phyloP scores from a whole-genome alignment of 768 basidiomycete species.

The Serendipita indica region DNA sequence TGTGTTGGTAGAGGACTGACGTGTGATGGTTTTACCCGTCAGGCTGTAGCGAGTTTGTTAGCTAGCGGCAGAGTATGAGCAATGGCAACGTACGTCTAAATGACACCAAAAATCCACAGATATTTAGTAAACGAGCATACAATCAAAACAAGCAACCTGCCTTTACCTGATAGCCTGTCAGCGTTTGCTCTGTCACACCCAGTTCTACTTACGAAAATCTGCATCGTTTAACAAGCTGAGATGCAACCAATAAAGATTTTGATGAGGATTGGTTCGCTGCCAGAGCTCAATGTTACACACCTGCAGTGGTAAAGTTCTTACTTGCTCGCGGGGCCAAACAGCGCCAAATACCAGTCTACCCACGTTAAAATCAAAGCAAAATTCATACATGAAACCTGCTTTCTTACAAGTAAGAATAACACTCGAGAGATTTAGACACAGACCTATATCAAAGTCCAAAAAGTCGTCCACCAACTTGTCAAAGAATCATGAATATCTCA shows the following conservation, averaged over 20 bases:
- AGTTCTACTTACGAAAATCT: slow-evolving; percentile 52
- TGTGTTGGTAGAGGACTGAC: background rate
- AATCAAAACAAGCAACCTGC: background rate
- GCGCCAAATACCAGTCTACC: background rate
- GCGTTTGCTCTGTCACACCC: background rate
- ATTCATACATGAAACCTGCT: no score
- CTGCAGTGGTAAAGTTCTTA: no score
- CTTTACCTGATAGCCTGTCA: background rate
- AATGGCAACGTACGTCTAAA: background rate
- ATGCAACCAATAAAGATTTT: background rate
- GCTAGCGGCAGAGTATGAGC: background rate
- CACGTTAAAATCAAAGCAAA: no score
- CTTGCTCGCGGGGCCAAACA: background rate
- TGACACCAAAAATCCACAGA: background rate
- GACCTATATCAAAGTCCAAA: no score
- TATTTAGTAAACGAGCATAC: background rate
- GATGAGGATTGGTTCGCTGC: no score
- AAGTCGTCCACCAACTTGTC: no score
- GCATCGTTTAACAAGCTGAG: slow-evolving; percentile 27
- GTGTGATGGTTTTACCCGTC: slow-evolving; percentile 94
- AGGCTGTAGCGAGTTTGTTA: slow-evolving; percentile 42
- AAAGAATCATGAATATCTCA: no score
- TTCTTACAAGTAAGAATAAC: no score
- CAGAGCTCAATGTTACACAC: no score
- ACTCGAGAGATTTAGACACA: no score